A percentile compares a stretch with the other conserved stretches of the same genome.
Conservation (phyloP, 202 grass and related monocot genomes). For the Panicum hallii region DNA sequence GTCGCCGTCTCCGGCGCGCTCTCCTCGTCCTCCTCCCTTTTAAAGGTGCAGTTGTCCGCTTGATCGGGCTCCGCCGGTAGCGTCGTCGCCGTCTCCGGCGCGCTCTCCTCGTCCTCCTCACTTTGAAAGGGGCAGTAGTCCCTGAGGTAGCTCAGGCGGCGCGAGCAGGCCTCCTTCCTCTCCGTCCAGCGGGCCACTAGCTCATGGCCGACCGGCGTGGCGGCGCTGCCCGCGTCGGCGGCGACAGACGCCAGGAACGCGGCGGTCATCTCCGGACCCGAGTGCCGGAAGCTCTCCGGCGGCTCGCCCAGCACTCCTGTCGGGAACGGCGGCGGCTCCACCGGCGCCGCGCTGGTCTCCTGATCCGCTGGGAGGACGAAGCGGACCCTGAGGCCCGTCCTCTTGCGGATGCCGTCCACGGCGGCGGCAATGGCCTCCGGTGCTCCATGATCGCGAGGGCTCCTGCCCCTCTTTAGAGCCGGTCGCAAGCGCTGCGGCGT, state of each 20-base stretch:
- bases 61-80: background rate
- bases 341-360: background rate
- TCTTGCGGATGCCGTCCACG: background rate
- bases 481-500: background rate
- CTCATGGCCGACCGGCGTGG: background rate
- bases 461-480: background rate
- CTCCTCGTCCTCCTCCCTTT: slow-evolving; percentile 3
- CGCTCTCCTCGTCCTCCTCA: background rate
- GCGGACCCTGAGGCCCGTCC: slow-evolving; percentile 6
- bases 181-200: background rate
- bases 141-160: slow-evolving; percentile 30
- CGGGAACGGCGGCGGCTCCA: background rate
- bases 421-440: background rate
- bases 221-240: background rate
- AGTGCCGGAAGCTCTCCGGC: background rate
- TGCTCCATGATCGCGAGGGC: background rate
- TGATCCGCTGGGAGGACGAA: background rate
- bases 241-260: slow-evolving; percentile 26
- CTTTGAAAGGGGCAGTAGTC: slow-evolving; percentile 37
- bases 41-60: background rate
- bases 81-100: background rate
- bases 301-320: background rate
- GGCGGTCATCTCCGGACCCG: background rate
- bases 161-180: background rate
- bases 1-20: background rate